Base-by-base conservation (phyloP, 441 rosid species). In the Euphorbia celastroides region DNA sequence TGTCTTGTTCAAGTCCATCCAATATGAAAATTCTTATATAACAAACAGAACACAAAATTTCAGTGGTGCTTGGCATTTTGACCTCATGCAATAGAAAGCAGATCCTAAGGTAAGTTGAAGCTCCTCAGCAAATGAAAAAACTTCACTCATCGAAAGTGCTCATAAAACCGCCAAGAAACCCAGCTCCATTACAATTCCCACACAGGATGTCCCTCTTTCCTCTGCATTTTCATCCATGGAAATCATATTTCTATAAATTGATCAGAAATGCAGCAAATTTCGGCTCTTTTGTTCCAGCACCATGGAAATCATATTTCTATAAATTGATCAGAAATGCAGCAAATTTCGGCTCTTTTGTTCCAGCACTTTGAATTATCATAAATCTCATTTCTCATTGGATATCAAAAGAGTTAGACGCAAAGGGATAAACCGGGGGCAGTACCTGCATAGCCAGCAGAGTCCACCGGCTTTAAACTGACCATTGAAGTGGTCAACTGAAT, bases 361-460 rank as follows among this genome's bases (percentile, higher is more conserved):
- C 38, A 34, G 9, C 38, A 22, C 23, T 32, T 51, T 20, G 64
- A 6, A 44, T 17, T 60, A 16, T 65, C 9, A 34, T 3, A 34
- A 34, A 34, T 34, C 9, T 34, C 38, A 34, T 3, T 4, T 34
- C 5, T 4, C 9, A 9, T 3, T 34, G 38, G 9, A 34, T 34
- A 34, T 3, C 38, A 34, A n/a, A n/a, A n/a, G n/a, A n/a, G 4
- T 26, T 31, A 32, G 28, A 52, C 25, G 26, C 14, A 55, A 55
- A 34, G 9, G 70, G 66, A 44, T 20, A 51, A 54, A 0, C 38
- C 23, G 54, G 10, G 16, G 30, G 5, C 36, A 30, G 50, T 72
- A 90, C 98, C 98, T 85, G 92, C 98, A 93, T 62, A 93, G 97
- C 98, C 97, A 93, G 73, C 98, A 93, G 70, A 83, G 72, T 2